Evolutionary conservation across 257 asterid species (phyloP).

Genomic region (Nyctanthes arbortristis): DNA sequence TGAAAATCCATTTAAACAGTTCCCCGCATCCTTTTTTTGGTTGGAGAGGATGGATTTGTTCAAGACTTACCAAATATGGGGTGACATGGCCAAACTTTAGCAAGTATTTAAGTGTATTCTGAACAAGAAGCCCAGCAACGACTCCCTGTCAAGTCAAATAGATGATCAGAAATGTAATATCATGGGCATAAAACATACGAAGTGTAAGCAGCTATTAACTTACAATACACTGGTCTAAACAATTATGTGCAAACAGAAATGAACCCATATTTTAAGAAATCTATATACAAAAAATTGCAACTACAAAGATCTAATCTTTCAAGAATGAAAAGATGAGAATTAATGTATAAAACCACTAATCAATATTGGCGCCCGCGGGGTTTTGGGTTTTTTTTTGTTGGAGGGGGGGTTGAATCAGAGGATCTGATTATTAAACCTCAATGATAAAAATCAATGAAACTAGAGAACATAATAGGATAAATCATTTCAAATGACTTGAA

Average conservation of each 20-base stretch:
- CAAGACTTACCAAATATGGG: slow-evolving; percentile 74
- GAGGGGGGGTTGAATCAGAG: not conserved
- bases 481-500: not conserved
- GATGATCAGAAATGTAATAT: slow-evolving; percentile 11
- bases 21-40: not conserved
- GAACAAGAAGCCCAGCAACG: slow-evolving; percentile 97
- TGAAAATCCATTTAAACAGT: not conserved
- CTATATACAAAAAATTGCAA: not conserved
- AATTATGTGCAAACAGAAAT: not conserved
- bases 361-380: too few relatives aligned
- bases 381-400: too few relatives aligned
- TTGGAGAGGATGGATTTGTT: too few relatives aligned
- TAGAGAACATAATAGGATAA: not conserved
- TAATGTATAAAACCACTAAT: too few relatives aligned
- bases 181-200: not conserved
- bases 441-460: not conserved
- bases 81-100: slow-evolving; percentile 89
- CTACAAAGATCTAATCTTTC: not conserved
- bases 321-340: not conserved
- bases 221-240: not conserved
- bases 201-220: not conserved
- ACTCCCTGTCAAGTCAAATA: slow-evolving; percentile 66
- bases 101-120: slow-evolving; percentile 89
- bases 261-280: not conserved
- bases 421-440: not conserved